phyloP scores from a whole-genome alignment of 805 yeast species.

The Pichia pseudocactophila region DNA sequence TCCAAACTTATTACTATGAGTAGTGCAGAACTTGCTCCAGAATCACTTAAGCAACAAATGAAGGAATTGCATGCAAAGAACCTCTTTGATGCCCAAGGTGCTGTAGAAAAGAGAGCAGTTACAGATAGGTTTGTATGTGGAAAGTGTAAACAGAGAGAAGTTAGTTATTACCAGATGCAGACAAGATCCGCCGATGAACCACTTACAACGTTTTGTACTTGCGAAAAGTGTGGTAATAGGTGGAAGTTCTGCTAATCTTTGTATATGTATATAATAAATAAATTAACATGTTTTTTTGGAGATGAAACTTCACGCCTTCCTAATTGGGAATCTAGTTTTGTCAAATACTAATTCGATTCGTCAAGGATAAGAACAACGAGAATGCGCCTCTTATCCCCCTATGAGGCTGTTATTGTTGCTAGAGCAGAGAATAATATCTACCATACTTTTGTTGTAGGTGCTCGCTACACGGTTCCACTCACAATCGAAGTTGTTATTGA shows the following conservation, averaged over 20 bases:
- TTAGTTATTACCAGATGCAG: constrained; percentile 94
- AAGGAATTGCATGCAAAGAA: constrained; percentile 82
- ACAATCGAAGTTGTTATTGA: background rate
- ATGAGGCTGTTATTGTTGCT: constrained; percentile 3
- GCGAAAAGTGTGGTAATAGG: constrained; percentile 95
- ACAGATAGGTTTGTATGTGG: constrained; percentile 97
- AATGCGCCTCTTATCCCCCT: constrained; percentile 7
- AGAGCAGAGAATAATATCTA: constrained; percentile 4
- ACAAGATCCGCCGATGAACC: constrained; percentile 99
- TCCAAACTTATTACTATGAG: constrained; percentile 65
- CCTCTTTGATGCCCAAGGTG: constrained; percentile 94
- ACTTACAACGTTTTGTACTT: constrained; percentile 93
- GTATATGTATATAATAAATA: background rate
- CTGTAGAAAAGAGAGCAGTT: constrained; percentile 89
- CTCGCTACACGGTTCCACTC: background rate
- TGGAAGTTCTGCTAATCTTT: constrained; percentile 79
- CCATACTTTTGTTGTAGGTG: constrained; percentile 7
- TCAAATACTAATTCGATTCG: background rate
- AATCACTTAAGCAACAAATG: constrained; percentile 73
- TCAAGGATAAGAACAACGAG: background rate
- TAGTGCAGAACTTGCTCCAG: constrained; percentile 96
- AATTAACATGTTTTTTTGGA: too few relatives aligned
- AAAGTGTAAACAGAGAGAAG: constrained; percentile 95
- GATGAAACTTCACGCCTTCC: too few relatives aligned
- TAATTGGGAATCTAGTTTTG: too few relatives aligned